Evolutionary conservation across 305 asterid species (phyloP).

Genomic region (Lippia alba): DNA sequence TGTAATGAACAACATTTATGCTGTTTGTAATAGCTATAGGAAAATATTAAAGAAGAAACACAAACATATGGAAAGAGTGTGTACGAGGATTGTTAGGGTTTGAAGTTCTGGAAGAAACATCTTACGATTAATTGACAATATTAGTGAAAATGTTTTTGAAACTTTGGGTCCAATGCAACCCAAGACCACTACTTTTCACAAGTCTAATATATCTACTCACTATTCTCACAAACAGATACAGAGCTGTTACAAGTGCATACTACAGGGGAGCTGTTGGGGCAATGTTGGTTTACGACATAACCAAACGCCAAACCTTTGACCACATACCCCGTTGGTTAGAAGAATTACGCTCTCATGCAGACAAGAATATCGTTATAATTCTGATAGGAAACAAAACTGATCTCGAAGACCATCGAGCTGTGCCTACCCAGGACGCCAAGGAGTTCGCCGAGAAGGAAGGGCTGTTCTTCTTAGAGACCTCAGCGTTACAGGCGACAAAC

Average conservation of each 20-base stretch:
- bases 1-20: too few relatives aligned
- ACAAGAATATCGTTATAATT: conserved; percentile 81
- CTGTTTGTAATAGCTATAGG: too few relatives aligned
- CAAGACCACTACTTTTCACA: too few relatives aligned
- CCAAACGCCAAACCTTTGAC: conserved; percentile 77
- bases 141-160: too few relatives aligned
- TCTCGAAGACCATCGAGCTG: conserved; percentile 71
- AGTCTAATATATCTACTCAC: neutral
- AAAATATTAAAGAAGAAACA: too few relatives aligned
- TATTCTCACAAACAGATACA: conserved; percentile 54
- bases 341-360: conserved; percentile 81
- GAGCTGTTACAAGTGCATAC: conserved; percentile 89
- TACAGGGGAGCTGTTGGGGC: conserved; percentile 91
- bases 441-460: conserved; percentile 71
- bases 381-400: conserved; percentile 79
- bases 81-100: too few relatives aligned
- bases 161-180: too few relatives aligned
- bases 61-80: too few relatives aligned
- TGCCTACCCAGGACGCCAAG: conserved; percentile 73
- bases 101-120: too few relatives aligned
- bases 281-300: conserved; percentile 78
- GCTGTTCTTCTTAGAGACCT: conserved; percentile 68
- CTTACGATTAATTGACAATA: too few relatives aligned
- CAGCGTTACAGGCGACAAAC: conserved; percentile 70
- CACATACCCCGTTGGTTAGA: conserved; percentile 94